Conservation (phyloP, 345 rosid genomes). For the Gossypium australe region DNA sequence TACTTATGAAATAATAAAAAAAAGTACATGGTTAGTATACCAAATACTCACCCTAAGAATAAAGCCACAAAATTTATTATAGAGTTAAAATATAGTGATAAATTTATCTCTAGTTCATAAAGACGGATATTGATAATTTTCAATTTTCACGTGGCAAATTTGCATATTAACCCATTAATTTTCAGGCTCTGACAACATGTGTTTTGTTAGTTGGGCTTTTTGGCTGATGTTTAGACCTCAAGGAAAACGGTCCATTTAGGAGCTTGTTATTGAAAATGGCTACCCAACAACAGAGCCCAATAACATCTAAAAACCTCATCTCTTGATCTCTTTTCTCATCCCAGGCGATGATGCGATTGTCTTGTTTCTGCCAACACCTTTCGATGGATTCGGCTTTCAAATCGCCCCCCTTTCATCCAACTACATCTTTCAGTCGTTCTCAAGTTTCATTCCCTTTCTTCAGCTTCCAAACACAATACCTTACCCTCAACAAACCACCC, state of each 20-base stretch:
- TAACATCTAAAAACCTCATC: not conserved
- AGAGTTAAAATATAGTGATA: too few relatives aligned
- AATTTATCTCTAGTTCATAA: too few relatives aligned
- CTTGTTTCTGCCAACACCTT: not conserved
- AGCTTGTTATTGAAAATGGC: not conserved
- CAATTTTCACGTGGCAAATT: too few relatives aligned
- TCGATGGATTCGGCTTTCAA: not conserved
- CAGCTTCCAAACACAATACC: not conserved
- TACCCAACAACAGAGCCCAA: not conserved
- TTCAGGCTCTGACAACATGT: too few relatives aligned
- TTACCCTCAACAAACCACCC: not conserved
- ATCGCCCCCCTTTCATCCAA: not conserved
- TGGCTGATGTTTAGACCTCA: not conserved
- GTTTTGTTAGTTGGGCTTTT: not conserved
- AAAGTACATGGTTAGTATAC: too few relatives aligned
- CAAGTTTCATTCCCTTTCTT: slow-evolving; percentile 3
- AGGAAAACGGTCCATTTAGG: not conserved
- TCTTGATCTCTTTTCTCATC: not conserved
- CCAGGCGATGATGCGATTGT: not conserved
- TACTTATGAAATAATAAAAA: too few relatives aligned
- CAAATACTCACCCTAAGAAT: too few relatives aligned
- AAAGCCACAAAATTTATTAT: too few relatives aligned
- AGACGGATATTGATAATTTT: too few relatives aligned
- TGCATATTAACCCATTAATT: too few relatives aligned
- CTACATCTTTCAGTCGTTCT: not conserved